phyloP scores from a whole-genome alignment of 2,329 filamentous ascomycete species.

The Apiospora rasikravindrae region DNA sequence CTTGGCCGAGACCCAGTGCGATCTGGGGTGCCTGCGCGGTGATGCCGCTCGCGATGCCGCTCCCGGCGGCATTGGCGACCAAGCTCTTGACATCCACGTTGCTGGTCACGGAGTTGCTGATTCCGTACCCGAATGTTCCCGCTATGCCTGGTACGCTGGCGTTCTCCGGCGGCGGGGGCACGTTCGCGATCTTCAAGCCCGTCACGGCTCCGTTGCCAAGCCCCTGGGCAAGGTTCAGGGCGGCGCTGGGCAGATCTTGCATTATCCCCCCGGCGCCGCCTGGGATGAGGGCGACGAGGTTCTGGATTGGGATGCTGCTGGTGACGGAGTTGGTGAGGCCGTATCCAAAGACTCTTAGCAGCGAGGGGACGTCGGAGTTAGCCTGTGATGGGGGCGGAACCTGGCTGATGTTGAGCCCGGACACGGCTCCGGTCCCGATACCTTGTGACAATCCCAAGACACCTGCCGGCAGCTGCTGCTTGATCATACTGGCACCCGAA shows the following conservation, averaged over 20 bases:
- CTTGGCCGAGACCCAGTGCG: neutral
- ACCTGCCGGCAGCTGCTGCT: constrained; percentile 23
- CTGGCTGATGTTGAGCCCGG: constrained; percentile 23
- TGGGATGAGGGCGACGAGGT: constrained; percentile 19
- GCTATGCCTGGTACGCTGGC: constrained; percentile 28
- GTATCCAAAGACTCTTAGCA: constrained; percentile 24
- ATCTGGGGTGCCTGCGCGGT: neutral
- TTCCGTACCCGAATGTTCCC: constrained; percentile 30
- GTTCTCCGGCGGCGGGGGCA: constrained; percentile 21
- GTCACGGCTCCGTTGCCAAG: constrained; percentile 27
- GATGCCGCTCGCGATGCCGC: neutral
- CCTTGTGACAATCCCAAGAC: constrained; percentile 26
- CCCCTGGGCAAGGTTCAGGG: neutral
- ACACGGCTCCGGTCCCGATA: constrained; percentile 26
- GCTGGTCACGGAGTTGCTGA: constrained; percentile 29
- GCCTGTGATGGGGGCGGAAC: constrained; percentile 18
- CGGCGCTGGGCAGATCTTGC: constrained; percentile 25
- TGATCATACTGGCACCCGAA: neutral
- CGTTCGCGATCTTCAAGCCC: constrained; percentile 27
- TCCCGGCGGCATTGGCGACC: neutral
- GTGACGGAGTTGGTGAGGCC: constrained; percentile 26
- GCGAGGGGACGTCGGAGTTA: constrained; percentile 7
- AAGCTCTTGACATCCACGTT: constrained; percentile 25
- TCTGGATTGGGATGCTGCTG: constrained; percentile 22
- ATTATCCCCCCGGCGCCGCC: constrained; percentile 16